These are phyloP conservation scores for Heliamphora pulchella DNA, from an alignment of 179 eudicot genomes.

Conservation along the genomic window DNA sequence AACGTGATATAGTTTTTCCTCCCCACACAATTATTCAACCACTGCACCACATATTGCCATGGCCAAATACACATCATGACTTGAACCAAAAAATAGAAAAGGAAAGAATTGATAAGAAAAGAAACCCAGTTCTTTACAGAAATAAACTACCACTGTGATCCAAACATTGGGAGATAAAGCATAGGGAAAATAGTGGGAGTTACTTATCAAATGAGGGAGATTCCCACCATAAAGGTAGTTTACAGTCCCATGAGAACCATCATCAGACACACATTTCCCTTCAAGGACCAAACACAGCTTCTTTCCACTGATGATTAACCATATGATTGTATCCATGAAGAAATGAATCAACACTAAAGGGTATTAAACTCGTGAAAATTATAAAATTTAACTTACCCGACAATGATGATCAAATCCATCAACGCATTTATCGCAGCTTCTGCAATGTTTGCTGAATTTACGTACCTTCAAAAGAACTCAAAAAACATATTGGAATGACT, in stretches of 20 bases:
- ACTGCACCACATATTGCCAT: slow-evolving; percentile 46
- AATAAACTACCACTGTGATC: too few species aligned
- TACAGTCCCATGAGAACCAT: neutral
- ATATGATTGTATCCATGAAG: neutral
- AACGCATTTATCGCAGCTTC: slow-evolving; percentile 95
- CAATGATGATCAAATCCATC: slow-evolving; percentile 99
- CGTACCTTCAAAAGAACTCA: slow-evolving; percentile 49
- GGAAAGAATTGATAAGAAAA: neutral
- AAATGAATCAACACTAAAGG: neutral
- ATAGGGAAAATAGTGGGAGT: neutral
- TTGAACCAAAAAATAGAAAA: neutral
- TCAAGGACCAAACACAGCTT: slow-evolving; percentile 4
- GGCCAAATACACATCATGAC: neutral
- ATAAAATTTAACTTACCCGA: slow-evolving; percentile 43
- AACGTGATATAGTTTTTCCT: slow-evolving; percentile 76
- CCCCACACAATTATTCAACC: slow-evolving; percentile 96
- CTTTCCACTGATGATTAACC: neutral
- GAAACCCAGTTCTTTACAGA: neutral
- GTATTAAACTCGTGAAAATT: neutral
- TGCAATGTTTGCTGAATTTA: slow-evolving; percentile 88
- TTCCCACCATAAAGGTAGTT: neutral
- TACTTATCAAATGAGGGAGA: neutral
- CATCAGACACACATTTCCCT: neutral
- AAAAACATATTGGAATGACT: neutral
- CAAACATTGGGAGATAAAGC: neutral